Percentiles rank a stretch among this genome's conserved stretches.
Evolutionary conservation across 352 stramenopile genomes (phyloP).

Genomic region (Aphanomyces euteiches): DNA sequence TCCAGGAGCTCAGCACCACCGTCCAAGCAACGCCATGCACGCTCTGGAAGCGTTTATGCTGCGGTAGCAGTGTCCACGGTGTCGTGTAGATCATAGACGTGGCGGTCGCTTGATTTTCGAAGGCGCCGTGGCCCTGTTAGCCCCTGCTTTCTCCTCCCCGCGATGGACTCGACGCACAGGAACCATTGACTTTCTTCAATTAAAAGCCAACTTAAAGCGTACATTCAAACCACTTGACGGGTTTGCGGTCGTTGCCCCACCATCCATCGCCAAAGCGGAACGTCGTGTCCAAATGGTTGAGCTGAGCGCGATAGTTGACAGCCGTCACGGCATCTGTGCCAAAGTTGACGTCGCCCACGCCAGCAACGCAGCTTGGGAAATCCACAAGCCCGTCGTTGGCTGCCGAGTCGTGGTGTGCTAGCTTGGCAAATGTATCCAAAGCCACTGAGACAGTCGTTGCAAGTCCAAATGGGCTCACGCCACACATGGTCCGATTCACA

Average conservation of each 20-base stretch:
- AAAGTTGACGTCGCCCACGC: conserved; percentile 39
- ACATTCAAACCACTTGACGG: conserved; percentile 44
- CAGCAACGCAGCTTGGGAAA: conserved; percentile 39
- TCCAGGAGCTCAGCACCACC: too few relatives aligned
- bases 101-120: too few relatives aligned
- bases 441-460: conserved; percentile 29
- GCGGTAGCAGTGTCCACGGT: too few relatives aligned
- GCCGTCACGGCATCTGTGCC: conserved; percentile 11
- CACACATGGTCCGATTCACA: conserved; percentile 38
- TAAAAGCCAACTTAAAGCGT: conserved; percentile 31
- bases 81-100: too few relatives aligned
- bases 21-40: too few relatives aligned
- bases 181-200: too few relatives aligned
- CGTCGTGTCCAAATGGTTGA: conserved; percentile 40
- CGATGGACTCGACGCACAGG: too few relatives aligned
- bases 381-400: conserved; percentile 42
- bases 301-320: conserved; percentile 36
- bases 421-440: conserved; percentile 27
- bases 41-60: too few relatives aligned
- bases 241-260: conserved; percentile 38
- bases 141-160: too few relatives aligned
- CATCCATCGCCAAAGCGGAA: conserved; percentile 37
- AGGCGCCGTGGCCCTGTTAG: too few relatives aligned
- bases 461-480: conserved; percentile 38
- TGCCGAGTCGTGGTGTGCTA: conserved; percentile 32